These are phyloP conservation scores for Ustilago crameri DNA, from an alignment of 1,284 basidiomycete genomes.

Conservation along the genomic window DNA sequence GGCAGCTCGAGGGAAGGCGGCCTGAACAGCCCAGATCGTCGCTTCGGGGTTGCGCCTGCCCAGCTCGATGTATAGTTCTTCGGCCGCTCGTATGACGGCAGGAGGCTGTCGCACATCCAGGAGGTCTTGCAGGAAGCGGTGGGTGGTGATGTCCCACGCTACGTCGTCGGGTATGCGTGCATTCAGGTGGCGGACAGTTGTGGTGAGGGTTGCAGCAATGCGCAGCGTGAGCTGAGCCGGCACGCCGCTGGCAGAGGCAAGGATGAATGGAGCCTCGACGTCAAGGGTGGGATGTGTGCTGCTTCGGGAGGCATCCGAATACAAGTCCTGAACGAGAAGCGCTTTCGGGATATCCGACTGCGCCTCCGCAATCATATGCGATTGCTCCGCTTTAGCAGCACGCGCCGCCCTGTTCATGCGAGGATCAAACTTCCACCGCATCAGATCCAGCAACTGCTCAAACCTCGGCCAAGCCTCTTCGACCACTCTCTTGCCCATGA, in stretches of 20 bases:
- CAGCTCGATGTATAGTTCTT: slow-evolving; percentile 18
- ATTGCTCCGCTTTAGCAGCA: neutral
- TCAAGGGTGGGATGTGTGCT: slow-evolving; percentile 6
- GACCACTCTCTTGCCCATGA: slow-evolving; percentile 50
- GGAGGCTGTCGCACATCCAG: slow-evolving; percentile 34
- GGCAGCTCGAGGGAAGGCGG: slow-evolving; percentile 8
- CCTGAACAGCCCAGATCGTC: slow-evolving; percentile 15
- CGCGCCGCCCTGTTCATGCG: neutral
- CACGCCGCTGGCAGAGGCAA: slow-evolving; percentile 14
- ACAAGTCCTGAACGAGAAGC: slow-evolving; percentile 2
- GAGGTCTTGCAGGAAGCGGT: slow-evolving; percentile 11
- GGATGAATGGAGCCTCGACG: slow-evolving; percentile 21
- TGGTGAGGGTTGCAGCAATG: slow-evolving; percentile 26
- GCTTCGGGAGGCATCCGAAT: neutral
- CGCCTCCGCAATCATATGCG: neutral
- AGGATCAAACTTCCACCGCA: slow-evolving; percentile 31
- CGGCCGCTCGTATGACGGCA: slow-evolving; percentile 6
- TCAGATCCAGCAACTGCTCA: slow-evolving; percentile 30
- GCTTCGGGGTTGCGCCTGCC: slow-evolving; percentile 21
- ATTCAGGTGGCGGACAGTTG: slow-evolving; percentile 14
- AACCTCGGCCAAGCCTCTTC: slow-evolving; percentile 63
- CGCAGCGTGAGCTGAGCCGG: slow-evolving; percentile 31
- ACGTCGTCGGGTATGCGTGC: slow-evolving; percentile 25
- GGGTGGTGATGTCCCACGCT: slow-evolving; percentile 36
- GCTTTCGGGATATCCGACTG: neutral